A percentile compares a stretch with the other conserved stretches of the same genome.
Evolutionary conservation across 2,329 filamentous ascomycete genomes (phyloP).

Genomic region (Emmonsiellopsis sp.): DNA sequence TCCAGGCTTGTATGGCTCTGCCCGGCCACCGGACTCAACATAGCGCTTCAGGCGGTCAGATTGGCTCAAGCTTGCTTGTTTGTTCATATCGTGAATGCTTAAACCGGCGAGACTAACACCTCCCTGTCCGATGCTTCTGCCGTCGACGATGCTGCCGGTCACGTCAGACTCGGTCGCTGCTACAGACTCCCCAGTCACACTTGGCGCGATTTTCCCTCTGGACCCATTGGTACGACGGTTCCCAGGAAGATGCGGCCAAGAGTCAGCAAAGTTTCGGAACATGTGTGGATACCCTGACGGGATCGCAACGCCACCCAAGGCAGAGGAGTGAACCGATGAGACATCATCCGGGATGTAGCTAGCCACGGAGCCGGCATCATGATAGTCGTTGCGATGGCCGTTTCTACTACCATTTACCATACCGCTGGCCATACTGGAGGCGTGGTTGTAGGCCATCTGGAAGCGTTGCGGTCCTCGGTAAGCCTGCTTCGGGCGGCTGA

Average conservation of each 20-base stretch:
- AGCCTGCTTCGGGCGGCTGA: constrained; percentile 83
- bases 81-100: constrained; percentile 60
- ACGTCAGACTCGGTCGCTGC: constrained; percentile 86
- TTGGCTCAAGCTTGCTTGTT: constrained; percentile 66
- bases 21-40: constrained; percentile 72
- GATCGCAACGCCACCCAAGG: constrained; percentile 75
- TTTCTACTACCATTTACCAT: constrained; percentile 45
- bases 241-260: constrained; percentile 76
- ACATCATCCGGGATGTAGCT: constrained; percentile 97
- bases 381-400: constrained; percentile 44
- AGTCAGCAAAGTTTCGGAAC: constrained; percentile 89
- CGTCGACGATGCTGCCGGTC: constrained; percentile 66
- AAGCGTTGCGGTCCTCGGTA: constrained; percentile 84
- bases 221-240: constrained; percentile 55
- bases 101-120: constrained; percentile 84
- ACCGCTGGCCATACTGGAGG: constrained; percentile 49
- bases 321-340: constrained; percentile 88
- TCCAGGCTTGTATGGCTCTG: constrained; percentile 43
- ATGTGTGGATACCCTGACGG: constrained; percentile 81
- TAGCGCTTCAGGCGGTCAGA: constrained; percentile 91
- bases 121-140: constrained; percentile 64
- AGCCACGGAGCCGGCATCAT: constrained; percentile 78
- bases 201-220: constrained; percentile 60
- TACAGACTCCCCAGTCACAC: constrained; percentile 83
- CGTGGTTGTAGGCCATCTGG: constrained; percentile 67